Evolutionary conservation across 1,139 yeast genomes (phyloP).

Genomic region (Suhomyces bribrorum): DNA sequence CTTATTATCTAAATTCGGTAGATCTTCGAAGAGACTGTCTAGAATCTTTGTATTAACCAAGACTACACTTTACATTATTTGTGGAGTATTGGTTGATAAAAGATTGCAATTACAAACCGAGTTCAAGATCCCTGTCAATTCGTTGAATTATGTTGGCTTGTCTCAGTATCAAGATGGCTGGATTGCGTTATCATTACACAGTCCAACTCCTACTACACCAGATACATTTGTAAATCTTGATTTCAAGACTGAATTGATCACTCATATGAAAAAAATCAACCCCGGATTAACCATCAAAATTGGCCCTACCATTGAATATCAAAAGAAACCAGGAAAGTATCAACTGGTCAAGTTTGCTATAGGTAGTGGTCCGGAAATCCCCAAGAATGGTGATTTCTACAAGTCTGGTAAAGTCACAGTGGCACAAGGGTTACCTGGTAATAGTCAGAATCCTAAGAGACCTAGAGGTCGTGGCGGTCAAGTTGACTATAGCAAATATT

Average conservation of each 20-base stretch:
- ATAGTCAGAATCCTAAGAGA: constrained; percentile 66
- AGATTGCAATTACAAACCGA: constrained; percentile 71
- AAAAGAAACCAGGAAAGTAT: constrained; percentile 85
- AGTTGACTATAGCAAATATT: constrained; percentile 48
- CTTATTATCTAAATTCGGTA: constrained; percentile 82
- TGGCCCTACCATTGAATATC: constrained; percentile 75
- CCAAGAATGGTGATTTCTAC: constrained; percentile 68
- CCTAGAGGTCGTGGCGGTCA: constrained; percentile 52
- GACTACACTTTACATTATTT: constrained; percentile 62
- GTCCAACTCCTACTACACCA: constrained; percentile 57
- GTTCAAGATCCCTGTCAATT: constrained; percentile 57
- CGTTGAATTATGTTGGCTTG: constrained; percentile 65
- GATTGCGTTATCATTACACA: constrained; percentile 70
- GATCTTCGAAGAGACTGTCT: constrained; percentile 80
- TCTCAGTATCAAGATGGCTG: constrained; percentile 89
- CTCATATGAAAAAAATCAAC: constrained; percentile 69
- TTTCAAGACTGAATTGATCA: constrained; percentile 86
- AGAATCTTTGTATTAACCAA: constrained; percentile 73
- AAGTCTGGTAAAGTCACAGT: constrained; percentile 89
- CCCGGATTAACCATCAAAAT: constrained; percentile 62
- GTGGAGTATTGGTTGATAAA: constrained; percentile 71
- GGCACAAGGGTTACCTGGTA: constrained; percentile 75
- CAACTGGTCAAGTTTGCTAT: constrained; percentile 70
- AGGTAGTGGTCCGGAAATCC: constrained; percentile 55
- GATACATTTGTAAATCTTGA: constrained; percentile 79